Evolutionary conservation across 805 yeast species (phyloP), one percentile per base, ranked within the genome.

Genomic region (Starmera dryadoides): DNA sequence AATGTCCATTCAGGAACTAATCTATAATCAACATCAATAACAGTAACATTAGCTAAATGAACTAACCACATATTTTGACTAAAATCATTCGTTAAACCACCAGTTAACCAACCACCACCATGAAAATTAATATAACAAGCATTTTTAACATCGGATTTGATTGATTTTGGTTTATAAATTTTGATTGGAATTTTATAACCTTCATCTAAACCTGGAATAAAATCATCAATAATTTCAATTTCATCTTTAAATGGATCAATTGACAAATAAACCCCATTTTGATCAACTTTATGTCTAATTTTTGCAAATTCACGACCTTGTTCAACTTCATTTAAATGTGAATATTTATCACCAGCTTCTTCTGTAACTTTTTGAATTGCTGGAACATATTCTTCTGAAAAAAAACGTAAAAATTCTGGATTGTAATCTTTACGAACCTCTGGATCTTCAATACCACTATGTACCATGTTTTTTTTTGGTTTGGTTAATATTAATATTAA

Each of bases 31-130:
- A 38, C 37, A 38, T 38, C 37, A 30, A 46, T 42, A 21, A 53
- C 44, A 22, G 49, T 41, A 10, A 52, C 49, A 29, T 50, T 55
- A 12, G 43, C 16, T 11, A 55, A 28, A 49, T 15, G 52, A 36
- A 33, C 53, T 41, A 40, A 41, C 52, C 39, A 29, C 11, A 34
- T 30, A 15, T 32, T 30, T n/a, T 32, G 41, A 15, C 16, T 10
- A 4, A 17, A 19, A 18, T 38, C 41, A 17, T 26, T 33, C 2
- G 25, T 28, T 4, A 36, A 19, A 14, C 26, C 36, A n/a, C 42
- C 42, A 11, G 30, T 19, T 3, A 34, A 15, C 17, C 30, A 37
- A 14, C 43, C 43, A 37, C 43, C 42, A 21, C 43, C 40, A 34
- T 40, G 40, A 29, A 30, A 37, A 29, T 33, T 40, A 18, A 40